Evolutionary conservation across 257 asterid species (phyloP), one percentile per base, ranked within the genome.

Genomic region (Fraxinus quadrangulata): DNA sequence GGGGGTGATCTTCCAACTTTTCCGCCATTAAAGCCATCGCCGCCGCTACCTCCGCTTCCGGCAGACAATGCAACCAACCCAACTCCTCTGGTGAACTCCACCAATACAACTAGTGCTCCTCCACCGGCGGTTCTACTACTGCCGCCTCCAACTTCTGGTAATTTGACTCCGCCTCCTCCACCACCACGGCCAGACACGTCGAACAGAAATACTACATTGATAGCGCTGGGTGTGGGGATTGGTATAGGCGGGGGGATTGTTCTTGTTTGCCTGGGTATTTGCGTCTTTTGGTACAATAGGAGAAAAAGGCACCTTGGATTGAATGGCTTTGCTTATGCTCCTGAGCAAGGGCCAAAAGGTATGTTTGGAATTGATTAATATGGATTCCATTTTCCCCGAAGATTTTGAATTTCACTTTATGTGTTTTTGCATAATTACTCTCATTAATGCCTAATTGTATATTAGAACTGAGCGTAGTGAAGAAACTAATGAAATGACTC

Each of bases 151-250:
- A 70, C 59, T 12, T 84, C 81, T 3, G 85, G 45, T 56, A 75
- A 81, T 76, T 81, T 67, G 36, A 71, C 82, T 47, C 66, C 78
- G 5, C 68, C 56, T 14, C 67, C 30, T 3, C 23, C 72, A 6
- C 56, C 76, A 51, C 80, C 84, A 3, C 67, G 87, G 71, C n/a
- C 78, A 47, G 79, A 45, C 16, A 8, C 90, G 34, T 59, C 74
- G 14, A 81, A 37, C 42, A 83, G 12, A 14, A 49, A 73, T 17
- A 75, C 84, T 67, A 84, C 94, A 5, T 76, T 91, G 79, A 56
- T 92, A 84, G 97, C 96, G 63, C 85, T 94, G 54, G 96, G 92
- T 40, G 90, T 86, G 36, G 98, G 98, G 80, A 90, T 92, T 78
- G 98, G 97, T 70, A 90, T 94, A 47, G 98, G 98, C 61, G 97